Conservation (phyloP, 139 green algal species). For the Parachlorella kessleri region DNA sequence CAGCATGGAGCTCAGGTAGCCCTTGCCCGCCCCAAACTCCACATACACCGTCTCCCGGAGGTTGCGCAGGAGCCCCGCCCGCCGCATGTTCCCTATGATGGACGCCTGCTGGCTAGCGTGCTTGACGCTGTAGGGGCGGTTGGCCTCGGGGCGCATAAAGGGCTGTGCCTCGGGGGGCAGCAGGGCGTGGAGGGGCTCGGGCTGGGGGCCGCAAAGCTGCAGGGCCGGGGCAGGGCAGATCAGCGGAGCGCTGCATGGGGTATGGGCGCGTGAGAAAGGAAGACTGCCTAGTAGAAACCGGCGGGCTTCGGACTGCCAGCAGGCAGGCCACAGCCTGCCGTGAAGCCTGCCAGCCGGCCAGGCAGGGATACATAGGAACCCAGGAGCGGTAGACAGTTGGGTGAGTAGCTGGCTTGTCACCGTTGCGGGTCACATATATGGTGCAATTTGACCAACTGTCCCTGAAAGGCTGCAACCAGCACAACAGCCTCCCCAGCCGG, state of each 20-base stretch:
- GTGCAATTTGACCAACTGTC: background rate
- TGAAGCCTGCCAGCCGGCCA: too few species aligned
- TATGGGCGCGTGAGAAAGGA: too few species aligned
- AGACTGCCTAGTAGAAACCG: too few species aligned
- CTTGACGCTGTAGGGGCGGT: constrained; percentile 57
- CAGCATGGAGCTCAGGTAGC: constrained; percentile 66
- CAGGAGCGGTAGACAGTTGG: too few species aligned
- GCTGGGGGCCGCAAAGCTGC: constrained; percentile 17
- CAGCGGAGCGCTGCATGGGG: too few species aligned
- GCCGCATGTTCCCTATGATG: constrained; percentile 57
- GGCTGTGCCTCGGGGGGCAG: constrained; percentile 29
- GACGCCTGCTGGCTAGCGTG: constrained; percentile 70
- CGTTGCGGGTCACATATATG: too few species aligned
- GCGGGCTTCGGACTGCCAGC: too few species aligned
- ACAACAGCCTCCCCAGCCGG: too few species aligned
- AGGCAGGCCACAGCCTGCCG: too few species aligned
- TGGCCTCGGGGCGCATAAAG: constrained; percentile 19
- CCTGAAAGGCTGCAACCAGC: background rate
- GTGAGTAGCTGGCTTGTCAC: too few species aligned
- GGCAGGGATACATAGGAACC: too few species aligned
- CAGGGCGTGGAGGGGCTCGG: background rate
- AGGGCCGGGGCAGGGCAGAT: too few species aligned
- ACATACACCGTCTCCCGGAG: constrained; percentile 35
- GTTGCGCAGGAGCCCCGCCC: constrained; percentile 22
- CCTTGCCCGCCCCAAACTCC: constrained; percentile 76